Base-by-base conservation (phyloP, 2,329 filamentous ascomycete genomes). In the Fusarium vanettenii region DNA sequence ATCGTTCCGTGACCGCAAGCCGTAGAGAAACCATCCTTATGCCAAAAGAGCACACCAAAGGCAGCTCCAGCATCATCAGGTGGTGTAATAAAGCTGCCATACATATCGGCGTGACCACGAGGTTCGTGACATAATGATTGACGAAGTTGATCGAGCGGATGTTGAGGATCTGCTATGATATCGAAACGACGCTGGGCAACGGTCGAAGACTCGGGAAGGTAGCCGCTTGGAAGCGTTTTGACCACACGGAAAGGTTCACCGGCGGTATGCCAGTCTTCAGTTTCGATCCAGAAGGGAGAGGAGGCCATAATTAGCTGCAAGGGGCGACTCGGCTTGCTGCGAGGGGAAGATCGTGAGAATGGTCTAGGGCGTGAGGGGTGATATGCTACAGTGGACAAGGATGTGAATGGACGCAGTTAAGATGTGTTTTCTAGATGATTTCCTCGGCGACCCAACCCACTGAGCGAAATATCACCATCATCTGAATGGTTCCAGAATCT, bases 21-120 rank as follows among this genome's bases (percentile, higher is more conserved):
- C 0, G 78, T 79, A 1, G 78, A 80, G 60, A 79, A 79, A 8
- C 78, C 78, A 39, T 80, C 77, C 13, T 78, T 80, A 22, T 80
- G 78, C 78, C 78, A 80, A 48, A 80, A 80, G 1, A 80, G 20
- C 2, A 80, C 78, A 4, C 78, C 77, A 27, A 78, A 79, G 5
- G 70, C 60, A 20, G 78, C 78, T 1, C 71, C 73, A 0, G 50
- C 4, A 43, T 80, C 75, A 43, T 80, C 60, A 0, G 78, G 71
- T 0, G 75, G 72, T 0, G 68, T 79, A 10, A 80, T 77, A 6
- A 80, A 80, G 6, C 73, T 71, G 1, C 78, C 77, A 3, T 80
- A 80, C 77, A 80, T 80, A 8, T 78, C 78, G 0, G 77, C 64
- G 8, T 76, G 74, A 0, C 74, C 74, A 0, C 65, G 37, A 3